These are phyloP conservation scores for Gossypium sturtianum DNA, from an alignment of 345 rosid genomes.

Conservation along the genomic window DNA sequence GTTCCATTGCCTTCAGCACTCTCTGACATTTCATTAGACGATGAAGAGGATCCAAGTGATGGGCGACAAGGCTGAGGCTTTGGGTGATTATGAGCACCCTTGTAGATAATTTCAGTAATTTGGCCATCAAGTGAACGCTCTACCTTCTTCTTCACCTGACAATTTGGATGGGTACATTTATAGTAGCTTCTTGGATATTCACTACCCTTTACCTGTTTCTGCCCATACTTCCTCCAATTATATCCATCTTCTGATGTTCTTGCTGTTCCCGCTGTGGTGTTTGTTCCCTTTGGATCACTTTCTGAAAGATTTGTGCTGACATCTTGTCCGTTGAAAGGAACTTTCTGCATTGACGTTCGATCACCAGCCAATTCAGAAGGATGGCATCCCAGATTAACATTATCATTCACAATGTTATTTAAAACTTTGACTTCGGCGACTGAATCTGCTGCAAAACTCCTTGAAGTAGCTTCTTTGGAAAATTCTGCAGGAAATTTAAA, in stretches of 20 bases:
- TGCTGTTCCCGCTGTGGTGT: slow-evolving; percentile 23
- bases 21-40: slow-evolving; percentile 32
- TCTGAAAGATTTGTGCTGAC: slow-evolving; percentile 10
- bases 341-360: slow-evolving; percentile 14
- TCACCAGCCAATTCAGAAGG: slow-evolving; percentile 18
- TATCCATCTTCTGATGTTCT: slow-evolving; percentile 55
- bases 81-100: slow-evolving; percentile 52
- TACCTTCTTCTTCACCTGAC: slow-evolving; percentile 55
- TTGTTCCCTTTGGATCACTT: slow-evolving; percentile 24
- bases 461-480: slow-evolving; percentile 22
- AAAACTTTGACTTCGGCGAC: slow-evolving; percentile 17
- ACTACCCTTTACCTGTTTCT: slow-evolving; percentile 61
- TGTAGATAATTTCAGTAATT: slow-evolving; percentile 60
- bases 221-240: slow-evolving; percentile 67
- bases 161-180: slow-evolving; percentile 52
- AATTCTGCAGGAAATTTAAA: slow-evolving; percentile 32
- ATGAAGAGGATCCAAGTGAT: slow-evolving; percentile 27
- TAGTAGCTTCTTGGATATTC: slow-evolving; percentile 63
- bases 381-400: slow-evolving; percentile 24
- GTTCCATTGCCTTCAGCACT: slow-evolving; percentile 25
- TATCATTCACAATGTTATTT: slow-evolving; percentile 15
- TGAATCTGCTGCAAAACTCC: slow-evolving; percentile 19
- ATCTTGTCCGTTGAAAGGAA: slow-evolving; percentile 20
- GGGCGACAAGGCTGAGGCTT: slow-evolving; percentile 44
- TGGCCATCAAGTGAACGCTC: slow-evolving; percentile 59